Conservation (phyloP, 257 asterid genomes). For the Solanum chmielewskii region DNA sequence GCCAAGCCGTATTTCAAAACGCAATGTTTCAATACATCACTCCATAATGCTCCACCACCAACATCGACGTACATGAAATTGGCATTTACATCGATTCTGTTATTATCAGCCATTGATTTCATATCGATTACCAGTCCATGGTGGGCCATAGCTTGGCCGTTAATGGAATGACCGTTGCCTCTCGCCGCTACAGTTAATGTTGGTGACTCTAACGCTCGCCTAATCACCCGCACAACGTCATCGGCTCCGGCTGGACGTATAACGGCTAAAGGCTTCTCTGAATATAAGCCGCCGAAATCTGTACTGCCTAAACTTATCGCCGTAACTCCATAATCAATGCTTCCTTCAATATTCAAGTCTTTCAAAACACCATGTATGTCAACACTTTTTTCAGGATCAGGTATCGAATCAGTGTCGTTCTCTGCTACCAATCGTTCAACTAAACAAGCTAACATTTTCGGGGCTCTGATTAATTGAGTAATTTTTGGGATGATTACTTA, state of each 20-base stretch:
- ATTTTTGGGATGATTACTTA: background rate
- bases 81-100: constrained; percentile 22
- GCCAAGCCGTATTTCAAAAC: constrained; percentile 41
- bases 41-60: constrained; percentile 91
- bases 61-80: constrained; percentile 41
- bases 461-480: background rate
- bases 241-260: constrained; percentile 28
- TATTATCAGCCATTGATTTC: constrained; percentile 24
- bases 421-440: constrained; percentile 43
- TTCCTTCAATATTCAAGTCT: constrained; percentile 40
- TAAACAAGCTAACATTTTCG: constrained; percentile 54
- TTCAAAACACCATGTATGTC: constrained; percentile 21
- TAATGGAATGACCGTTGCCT: constrained; percentile 92
- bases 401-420: constrained; percentile 40
- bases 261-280: constrained; percentile 52
- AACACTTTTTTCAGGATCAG: constrained; percentile 18
- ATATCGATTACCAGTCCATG: constrained; percentile 62
- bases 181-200: constrained; percentile 79
- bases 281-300: constrained; percentile 72
- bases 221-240: constrained; percentile 51
- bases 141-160: constrained; percentile 96
- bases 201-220: constrained; percentile 35
- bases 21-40: constrained; percentile 60
- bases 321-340: constrained; percentile 17
- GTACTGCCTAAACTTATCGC: constrained; percentile 17